phyloP scores from a whole-genome alignment of 176 grass and related monocot genomes.

The Paspalum notatum region DNA sequence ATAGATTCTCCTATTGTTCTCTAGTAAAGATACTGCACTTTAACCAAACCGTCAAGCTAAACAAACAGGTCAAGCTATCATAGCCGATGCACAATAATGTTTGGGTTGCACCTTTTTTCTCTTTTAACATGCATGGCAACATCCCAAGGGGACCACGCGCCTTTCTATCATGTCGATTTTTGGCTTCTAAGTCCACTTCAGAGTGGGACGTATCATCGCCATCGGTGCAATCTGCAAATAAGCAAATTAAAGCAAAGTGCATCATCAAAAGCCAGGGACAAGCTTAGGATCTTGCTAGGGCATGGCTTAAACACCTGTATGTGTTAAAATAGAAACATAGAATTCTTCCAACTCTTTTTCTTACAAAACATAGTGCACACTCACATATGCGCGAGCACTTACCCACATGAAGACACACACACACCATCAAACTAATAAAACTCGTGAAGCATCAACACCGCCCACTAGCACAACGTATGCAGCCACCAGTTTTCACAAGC shows the following conservation, averaged over 20 bases:
- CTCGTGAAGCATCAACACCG: no score
- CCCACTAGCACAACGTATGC: no score
- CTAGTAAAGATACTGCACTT: not conserved
- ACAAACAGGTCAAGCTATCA: not conserved
- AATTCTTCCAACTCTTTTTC: no score
- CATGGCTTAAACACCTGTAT: no score
- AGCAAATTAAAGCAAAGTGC: not conserved
- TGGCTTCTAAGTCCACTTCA: not conserved
- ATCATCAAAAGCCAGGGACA: not conserved
- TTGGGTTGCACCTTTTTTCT: not conserved
- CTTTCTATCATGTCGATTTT: not conserved
- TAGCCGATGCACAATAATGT: not conserved
- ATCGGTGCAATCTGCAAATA: not conserved
- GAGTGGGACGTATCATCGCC: not conserved
- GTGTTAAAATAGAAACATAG: no score
- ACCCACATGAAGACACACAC: no score
- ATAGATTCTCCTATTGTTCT: not conserved
- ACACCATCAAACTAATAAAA: no score
- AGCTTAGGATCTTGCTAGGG: no score
- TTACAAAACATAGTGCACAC: no score
- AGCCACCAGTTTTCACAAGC: not conserved
- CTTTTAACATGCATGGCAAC: not conserved
- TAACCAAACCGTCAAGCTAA: not conserved
- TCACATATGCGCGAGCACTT: no score
- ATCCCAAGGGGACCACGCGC: not conserved